Base-by-base conservation (phyloP, 2,329 filamentous ascomycete species). In the Trichoderma polysporum region DNA sequence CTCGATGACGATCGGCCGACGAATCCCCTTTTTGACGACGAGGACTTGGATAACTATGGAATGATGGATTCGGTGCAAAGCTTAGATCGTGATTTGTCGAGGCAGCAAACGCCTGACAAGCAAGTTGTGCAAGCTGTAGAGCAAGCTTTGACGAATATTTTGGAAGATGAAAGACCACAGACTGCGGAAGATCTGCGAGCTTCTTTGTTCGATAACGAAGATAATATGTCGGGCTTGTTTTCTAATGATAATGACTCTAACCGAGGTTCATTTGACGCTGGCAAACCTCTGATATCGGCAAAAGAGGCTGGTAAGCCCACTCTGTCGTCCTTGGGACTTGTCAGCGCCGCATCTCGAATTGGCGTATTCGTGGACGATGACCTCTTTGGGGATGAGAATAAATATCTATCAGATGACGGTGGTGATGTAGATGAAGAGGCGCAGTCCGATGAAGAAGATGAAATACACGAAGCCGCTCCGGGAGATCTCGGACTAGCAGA, bases 311-410 rank as follows among this genome's bases (percentile, higher is more conserved):
- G 88, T 31, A 97, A 91, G 77, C 94, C 93, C 27, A 99, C 92
- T 74, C 88, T 99, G 70, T 91, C 94, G 12, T 97, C 95, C 0
- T 81, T 99, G 3, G 95, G 95, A 0, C 86, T 99, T 5, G 92
- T 99, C 2, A 96, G 93, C 68, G 90, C 91, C 6, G 91, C 92
- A 15, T 93, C 92, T 17, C 90, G 93, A 25, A 93, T 94, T 68
- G 94, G 94, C 1, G 95, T 99, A 2, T 99, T 99, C 76, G 88
- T 92, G 7, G 92, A 97, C 71, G 92, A 98, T 74, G 93, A 98
- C 74, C 86, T 99, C 5, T 98, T 97, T 75, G 91, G 89, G 1
- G 94, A 98, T 70, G 92, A 97, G 74, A 88, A 92, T 73, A 93
- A 90, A 73, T 93, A 93, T 71, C 83, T 94, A 6, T 91, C 94